phyloP scores from a whole-genome alignment of 305 asterid genomes.

The Solanum chacoense region DNA sequence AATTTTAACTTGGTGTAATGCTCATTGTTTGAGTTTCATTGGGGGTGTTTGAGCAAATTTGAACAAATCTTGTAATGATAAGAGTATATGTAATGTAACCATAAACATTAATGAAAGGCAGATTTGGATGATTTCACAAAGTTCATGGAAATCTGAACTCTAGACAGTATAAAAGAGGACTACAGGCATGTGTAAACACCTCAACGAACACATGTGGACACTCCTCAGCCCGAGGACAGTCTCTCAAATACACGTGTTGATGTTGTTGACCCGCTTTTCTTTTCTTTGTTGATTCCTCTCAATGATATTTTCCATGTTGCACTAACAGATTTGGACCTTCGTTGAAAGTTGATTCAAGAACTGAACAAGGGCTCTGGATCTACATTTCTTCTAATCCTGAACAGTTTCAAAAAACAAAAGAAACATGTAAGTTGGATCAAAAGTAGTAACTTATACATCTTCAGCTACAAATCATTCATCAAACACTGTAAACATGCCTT shows the following conservation, averaged over 20 bases:
- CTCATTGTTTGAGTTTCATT: not conserved
- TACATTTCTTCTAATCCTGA: slow-evolving; percentile 53
- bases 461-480: not conserved
- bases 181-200: not conserved
- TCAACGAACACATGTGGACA: not conserved
- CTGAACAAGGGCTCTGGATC: slow-evolving; percentile 52
- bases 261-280: not conserved
- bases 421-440: not conserved
- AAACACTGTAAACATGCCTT: not conserved
- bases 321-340: not conserved
- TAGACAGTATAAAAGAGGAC: not conserved
- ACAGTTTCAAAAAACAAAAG: not conserved
- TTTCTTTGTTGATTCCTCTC: not conserved
- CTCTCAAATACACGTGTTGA: not conserved
- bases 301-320: not conserved
- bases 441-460: not conserved
- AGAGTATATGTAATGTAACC: not conserved
- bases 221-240: not conserved
- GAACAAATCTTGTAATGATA: not conserved
- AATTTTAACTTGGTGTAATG: not conserved
- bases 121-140: not conserved
- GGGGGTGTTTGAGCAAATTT: not conserved
- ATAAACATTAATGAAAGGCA: not conserved
- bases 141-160: not conserved
- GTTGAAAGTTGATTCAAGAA: slow-evolving; percentile 10